A percentile compares a stretch with the other conserved stretches of the same genome.
phyloP scores from a whole-genome alignment of 495 filamentous ascomycete genomes.

The Letharia columbiana region DNA sequence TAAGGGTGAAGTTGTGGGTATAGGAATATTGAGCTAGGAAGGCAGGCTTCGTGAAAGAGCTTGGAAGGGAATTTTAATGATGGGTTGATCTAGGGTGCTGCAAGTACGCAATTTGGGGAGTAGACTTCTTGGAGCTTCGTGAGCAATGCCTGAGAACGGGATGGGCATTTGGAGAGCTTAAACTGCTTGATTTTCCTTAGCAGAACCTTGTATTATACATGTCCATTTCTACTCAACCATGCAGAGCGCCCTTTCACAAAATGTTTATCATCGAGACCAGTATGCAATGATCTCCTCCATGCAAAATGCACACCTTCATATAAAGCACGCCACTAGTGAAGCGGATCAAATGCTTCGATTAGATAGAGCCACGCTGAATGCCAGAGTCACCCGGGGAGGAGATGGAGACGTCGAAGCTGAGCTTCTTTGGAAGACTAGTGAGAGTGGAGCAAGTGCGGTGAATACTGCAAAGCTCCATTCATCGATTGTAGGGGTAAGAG shows the following conservation, averaged over 20 bases:
- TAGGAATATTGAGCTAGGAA: background rate
- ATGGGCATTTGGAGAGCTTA: background rate
- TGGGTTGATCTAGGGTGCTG: background rate
- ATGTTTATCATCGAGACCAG: background rate
- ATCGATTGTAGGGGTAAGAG: conserved; percentile 11
- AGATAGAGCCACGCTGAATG: background rate
- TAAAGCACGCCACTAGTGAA: background rate
- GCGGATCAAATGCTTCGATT: background rate
- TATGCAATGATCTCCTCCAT: background rate
- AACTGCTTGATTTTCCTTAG: background rate
- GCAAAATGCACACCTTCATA: background rate
- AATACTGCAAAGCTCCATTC: background rate
- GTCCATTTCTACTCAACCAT: background rate
- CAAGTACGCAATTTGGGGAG: background rate
- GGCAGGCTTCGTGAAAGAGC: background rate
- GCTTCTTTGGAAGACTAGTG: background rate
- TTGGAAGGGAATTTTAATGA: background rate
- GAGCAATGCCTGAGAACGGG: background rate
- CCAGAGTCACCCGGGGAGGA: background rate
- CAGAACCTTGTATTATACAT: background rate
- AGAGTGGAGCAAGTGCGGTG: no score
- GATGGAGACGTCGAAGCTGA: background rate
- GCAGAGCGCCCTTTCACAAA: background rate
- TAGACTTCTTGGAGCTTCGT: background rate
- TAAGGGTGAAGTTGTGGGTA: background rate